phyloP scores from a whole-genome alignment of 2,329 filamentous ascomycete genomes.

The Neonectria ditissima region DNA sequence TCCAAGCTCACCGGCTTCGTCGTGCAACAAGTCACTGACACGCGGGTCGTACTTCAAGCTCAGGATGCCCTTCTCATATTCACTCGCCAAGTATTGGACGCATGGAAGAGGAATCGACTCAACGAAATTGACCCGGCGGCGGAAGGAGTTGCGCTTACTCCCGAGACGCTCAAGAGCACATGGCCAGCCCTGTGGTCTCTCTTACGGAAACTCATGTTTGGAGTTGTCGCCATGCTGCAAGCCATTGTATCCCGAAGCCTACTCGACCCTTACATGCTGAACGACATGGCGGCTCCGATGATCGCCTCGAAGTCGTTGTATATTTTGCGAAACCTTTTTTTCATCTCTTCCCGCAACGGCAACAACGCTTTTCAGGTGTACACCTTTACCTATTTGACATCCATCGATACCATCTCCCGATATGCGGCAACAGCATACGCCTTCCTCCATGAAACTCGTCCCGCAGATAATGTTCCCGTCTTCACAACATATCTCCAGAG shows the following conservation, averaged over 20 bases:
- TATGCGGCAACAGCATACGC: conserved; percentile 73
- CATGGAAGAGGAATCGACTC: conserved; percentile 81
- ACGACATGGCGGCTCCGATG: conserved; percentile 63
- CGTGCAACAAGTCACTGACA: conserved; percentile 65
- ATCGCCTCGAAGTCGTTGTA: conserved; percentile 79
- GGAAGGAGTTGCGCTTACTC: conserved; percentile 71
- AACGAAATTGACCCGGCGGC: conserved; percentile 78
- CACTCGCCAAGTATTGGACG: conserved; percentile 71
- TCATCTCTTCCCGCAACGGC: conserved; percentile 81
- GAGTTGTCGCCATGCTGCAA: conserved; percentile 79
- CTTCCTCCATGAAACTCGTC: conserved; percentile 74
- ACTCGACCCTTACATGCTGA: conserved; percentile 61
- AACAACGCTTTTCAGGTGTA: conserved; percentile 84
- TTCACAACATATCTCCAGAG: conserved; percentile 65
- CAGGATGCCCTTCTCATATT: conserved; percentile 76
- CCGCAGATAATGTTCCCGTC: conserved; percentile 49
- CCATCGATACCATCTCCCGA: conserved; percentile 83
- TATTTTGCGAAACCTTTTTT: conserved; percentile 81
- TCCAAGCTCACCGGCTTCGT: conserved; percentile 74
- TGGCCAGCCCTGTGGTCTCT: conserved; percentile 80
- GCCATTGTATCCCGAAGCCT: conserved; percentile 75
- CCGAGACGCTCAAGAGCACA: conserved; percentile 74
- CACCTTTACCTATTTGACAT: conserved; percentile 83
- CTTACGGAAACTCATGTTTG: conserved; percentile 80
- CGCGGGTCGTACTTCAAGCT: conserved; percentile 58